Conservation (phyloP, 805 yeast genomes). For the Torulaspora maleeae region DNA sequence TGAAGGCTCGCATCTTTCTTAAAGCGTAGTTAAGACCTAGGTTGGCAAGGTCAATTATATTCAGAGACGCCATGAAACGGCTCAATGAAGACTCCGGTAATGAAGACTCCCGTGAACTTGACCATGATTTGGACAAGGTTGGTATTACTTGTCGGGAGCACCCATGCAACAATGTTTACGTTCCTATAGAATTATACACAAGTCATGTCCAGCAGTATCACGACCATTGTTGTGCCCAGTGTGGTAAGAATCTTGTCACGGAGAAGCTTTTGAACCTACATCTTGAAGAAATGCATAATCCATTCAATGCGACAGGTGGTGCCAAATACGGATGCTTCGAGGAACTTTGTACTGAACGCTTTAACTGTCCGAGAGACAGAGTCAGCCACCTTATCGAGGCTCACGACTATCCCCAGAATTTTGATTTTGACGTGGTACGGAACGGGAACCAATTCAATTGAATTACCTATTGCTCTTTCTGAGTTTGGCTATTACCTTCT, state of each 20-base stretch:
- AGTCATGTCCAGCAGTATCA: constrained; percentile 18
- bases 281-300: constrained; percentile 50
- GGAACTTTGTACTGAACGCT: constrained; percentile 39
- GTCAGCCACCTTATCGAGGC: constrained; percentile 46
- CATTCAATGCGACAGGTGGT: constrained; percentile 38
- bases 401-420: constrained; percentile 36
- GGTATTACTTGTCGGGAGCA: constrained; percentile 15
- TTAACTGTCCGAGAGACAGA: constrained; percentile 40
- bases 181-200: constrained; percentile 16
- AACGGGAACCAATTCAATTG: constrained; percentile 41
- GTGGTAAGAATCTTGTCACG: constrained; percentile 43
- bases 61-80: background rate
- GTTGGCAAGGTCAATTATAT: too few species aligned
- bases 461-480: constrained; percentile 42
- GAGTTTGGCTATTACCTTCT: constrained; percentile 51
- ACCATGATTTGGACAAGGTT: too few species aligned
- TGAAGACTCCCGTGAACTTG: background rate
- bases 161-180: constrained; percentile 15
- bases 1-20: background rate
- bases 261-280: constrained; percentile 43
- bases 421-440: constrained; percentile 21
- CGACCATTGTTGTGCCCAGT: constrained; percentile 36
- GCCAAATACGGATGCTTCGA: constrained; percentile 41
- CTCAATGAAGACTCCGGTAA: background rate
- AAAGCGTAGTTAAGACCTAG: too few species aligned